phyloP scores from a whole-genome alignment of 2,329 filamentous ascomycete genomes.

The Diplodia intermedia region DNA sequence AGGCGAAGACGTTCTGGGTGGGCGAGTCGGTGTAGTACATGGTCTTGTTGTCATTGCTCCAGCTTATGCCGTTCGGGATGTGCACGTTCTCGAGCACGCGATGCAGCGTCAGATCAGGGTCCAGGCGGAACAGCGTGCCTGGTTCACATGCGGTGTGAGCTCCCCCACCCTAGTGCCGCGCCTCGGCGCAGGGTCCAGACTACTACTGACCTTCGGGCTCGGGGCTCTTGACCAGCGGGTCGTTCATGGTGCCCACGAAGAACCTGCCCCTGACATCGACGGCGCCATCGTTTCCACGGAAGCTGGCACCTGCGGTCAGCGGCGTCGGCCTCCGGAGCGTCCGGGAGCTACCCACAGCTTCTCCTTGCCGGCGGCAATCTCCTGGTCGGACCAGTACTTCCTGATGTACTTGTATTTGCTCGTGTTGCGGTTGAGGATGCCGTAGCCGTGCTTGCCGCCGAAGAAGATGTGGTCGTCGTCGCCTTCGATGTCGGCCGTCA shows the following conservation, averaged over 20 bases:
- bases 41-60: conserved; percentile 73
- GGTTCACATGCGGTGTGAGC: conserved; percentile 11
- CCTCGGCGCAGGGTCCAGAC: conserved; percentile 8
- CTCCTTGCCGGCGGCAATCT: conserved; percentile 54
- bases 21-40: conserved; percentile 87
- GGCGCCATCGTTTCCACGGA: conserved; percentile 81
- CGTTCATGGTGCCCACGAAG: conserved; percentile 88
- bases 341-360: conserved; percentile 48
- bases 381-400: conserved; percentile 61
- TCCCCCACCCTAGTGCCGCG: neutral
- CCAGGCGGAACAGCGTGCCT: conserved; percentile 78
- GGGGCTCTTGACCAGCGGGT: conserved; percentile 68
- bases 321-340: neutral
- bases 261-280: conserved; percentile 81
- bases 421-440: conserved; percentile 72
- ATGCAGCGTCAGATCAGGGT: conserved; percentile 65
- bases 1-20: conserved; percentile 72
- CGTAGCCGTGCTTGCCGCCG: conserved; percentile 81
- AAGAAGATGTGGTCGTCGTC: conserved; percentile 75
- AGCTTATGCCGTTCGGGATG: conserved; percentile 86
- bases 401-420: conserved; percentile 63
- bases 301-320: conserved; percentile 42
- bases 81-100: conserved; percentile 68
- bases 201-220: conserved; percentile 46
- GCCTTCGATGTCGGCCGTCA: conserved; percentile 77